Conservation (phyloP, 768 basidiomycete species). For the Fibroporia radiculosa region DNA sequence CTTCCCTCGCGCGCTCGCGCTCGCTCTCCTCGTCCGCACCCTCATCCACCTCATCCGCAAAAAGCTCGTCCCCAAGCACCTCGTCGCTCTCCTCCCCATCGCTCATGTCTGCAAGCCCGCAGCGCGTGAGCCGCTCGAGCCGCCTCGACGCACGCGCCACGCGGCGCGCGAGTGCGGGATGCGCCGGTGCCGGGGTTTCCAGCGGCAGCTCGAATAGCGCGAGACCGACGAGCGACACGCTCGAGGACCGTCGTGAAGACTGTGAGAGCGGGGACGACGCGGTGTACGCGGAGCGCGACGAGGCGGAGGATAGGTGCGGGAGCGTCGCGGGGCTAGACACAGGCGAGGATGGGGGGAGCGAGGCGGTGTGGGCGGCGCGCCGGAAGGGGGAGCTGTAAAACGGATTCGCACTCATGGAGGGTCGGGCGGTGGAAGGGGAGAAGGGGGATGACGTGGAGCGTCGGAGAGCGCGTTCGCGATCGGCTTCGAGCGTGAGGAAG, state of each 20-base stretch:
- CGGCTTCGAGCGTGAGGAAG: constrained; percentile 20
- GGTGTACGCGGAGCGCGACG: background rate
- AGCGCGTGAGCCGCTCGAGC: constrained; percentile 18
- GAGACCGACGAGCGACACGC: constrained; percentile 3
- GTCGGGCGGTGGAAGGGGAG: background rate
- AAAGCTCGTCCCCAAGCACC: background rate
- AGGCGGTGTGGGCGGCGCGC: constrained; percentile 6
- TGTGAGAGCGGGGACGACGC: background rate
- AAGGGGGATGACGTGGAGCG: constrained; percentile 3
- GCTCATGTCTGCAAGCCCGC: constrained; percentile 17
- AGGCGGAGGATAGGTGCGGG: background rate
- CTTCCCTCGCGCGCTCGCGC: background rate
- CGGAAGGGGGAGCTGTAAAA: background rate
- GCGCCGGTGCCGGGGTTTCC: constrained; percentile 21
- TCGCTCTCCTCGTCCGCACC: constrained; percentile 2
- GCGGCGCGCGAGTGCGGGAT: constrained; percentile 19
- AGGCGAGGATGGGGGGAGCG: constrained; percentile 9
- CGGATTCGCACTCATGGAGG: background rate
- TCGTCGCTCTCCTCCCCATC: constrained; percentile 16
- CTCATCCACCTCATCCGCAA: background rate
- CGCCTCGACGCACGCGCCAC: constrained; percentile 19
- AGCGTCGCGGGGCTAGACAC: constrained; percentile 9
- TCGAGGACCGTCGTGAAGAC: constrained; percentile 5
- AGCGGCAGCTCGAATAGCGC: constrained; percentile 12
- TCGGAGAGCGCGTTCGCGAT: constrained; percentile 13